Conservation (phyloP, 2,329 filamentous ascomycete genomes). For the Pseudopyricularia javanii region DNA sequence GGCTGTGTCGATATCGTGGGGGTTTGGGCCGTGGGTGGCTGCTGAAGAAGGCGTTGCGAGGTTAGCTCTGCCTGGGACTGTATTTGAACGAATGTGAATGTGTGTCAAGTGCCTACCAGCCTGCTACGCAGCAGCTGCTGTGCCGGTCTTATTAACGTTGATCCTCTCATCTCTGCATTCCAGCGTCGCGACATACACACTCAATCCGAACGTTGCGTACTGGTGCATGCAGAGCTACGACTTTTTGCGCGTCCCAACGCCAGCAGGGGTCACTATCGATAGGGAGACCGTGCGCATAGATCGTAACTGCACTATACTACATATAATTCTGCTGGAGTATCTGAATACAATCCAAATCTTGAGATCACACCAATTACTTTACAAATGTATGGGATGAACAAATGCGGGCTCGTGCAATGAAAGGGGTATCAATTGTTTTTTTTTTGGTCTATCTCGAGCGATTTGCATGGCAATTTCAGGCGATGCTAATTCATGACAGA, state of each 20-base stretch:
- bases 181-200: not conserved
- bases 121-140: conserved; percentile 16
- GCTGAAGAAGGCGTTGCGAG: not conserved
- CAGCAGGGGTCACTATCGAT: not conserved
- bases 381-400: no score
- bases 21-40: not conserved
- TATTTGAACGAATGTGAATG: not conserved
- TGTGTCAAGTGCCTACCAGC: conserved; percentile 11
- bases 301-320: not conserved
- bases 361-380: no score
- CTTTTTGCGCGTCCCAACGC: not conserved
- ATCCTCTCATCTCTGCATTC: conserved; percentile 18
- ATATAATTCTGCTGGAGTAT: no score
- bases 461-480: not conserved
- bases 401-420: no score
- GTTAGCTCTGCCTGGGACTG: not conserved
- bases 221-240: not conserved
- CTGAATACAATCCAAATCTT: no score
- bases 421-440: not conserved
- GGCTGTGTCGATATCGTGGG: conserved; percentile 4
- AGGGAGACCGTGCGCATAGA: not conserved
- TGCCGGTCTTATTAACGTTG: conserved; percentile 22
- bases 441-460: not conserved
- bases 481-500: no score
- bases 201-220: not conserved